Conservation (phyloP, 345 rosid genomes). For the Rhodamnia rubescens region DNA sequence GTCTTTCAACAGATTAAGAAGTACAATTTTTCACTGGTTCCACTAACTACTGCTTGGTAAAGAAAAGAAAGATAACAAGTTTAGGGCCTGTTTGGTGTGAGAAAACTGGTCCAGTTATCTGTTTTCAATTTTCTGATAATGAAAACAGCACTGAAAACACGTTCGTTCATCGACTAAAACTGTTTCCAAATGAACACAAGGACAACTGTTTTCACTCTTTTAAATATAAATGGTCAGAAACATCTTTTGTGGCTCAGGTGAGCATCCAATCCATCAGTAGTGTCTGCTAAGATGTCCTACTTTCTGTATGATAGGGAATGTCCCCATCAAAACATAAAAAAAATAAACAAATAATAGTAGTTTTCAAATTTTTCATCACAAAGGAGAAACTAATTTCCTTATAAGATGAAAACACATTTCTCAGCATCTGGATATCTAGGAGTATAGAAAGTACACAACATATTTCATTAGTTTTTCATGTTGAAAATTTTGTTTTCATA, state of each 20-base stretch:
- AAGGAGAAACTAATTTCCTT: neutral
- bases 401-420: neutral
- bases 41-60: neutral
- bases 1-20: neutral
- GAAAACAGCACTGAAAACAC: neutral
- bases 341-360: neutral
- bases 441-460: too few relatives aligned
- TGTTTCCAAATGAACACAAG: neutral
- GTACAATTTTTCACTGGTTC: neutral
- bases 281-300: too few relatives aligned
- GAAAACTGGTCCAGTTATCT: neutral
- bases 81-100: neutral
- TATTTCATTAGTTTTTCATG: neutral
- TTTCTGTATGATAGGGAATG: too few relatives aligned
- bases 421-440: neutral
- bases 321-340: neutral
- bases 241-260: too few relatives aligned
- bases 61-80: neutral
- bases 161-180: neutral
- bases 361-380: neutral
- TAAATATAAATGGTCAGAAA: neutral
- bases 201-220: neutral
- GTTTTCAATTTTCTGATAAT: neutral
- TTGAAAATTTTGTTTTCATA: neutral
- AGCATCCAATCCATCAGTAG: too few relatives aligned